These are phyloP conservation scores for Betula pendula DNA, from an alignment of 306 rosid genomes.

Conservation along the genomic window DNA sequence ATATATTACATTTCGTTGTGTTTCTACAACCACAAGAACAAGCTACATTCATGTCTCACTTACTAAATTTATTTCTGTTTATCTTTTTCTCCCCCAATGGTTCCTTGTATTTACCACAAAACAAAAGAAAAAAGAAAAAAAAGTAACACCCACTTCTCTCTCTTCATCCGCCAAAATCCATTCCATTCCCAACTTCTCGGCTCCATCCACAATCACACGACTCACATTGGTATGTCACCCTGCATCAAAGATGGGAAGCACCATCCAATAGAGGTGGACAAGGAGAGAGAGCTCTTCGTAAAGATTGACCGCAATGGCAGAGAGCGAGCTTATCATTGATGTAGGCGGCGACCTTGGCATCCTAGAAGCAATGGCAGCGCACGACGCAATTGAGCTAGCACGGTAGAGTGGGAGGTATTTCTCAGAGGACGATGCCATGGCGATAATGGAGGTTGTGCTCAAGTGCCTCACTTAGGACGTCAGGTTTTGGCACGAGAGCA, in stretches of 20 bases:
- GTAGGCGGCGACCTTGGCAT: slow-evolving; percentile 26
- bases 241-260: slow-evolving; percentile 28
- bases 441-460: slow-evolving; percentile 25
- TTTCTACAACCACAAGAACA: too few relatives aligned
- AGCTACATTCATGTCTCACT: too few relatives aligned
- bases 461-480: slow-evolving; percentile 31
- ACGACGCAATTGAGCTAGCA: slow-evolving; percentile 26
- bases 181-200: slow-evolving; percentile 3
- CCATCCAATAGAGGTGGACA: slow-evolving; percentile 1
- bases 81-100: too few relatives aligned
- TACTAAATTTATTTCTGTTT: too few relatives aligned
- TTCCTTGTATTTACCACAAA: too few relatives aligned
- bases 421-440: slow-evolving; percentile 42
- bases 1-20: too few relatives aligned
- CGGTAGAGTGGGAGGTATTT: slow-evolving; percentile 32
- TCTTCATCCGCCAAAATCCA: too few relatives aligned
- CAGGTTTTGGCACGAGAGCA: slow-evolving; percentile 32
- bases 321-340: slow-evolving; percentile 23
- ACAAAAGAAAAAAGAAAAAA: too few relatives aligned
- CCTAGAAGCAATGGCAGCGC: slow-evolving; percentile 27
- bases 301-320: slow-evolving; percentile 21
- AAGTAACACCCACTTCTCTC: too few relatives aligned
- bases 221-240: slow-evolving; percentile 20
- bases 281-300: slow-evolving; percentile 29
- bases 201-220: slow-evolving; percentile 17